A percentile compares a stretch with the other conserved stretches of the same genome.
phyloP scores from a whole-genome alignment of 2,329 filamentous ascomycete species.

The Xylariaceae sp. region DNA sequence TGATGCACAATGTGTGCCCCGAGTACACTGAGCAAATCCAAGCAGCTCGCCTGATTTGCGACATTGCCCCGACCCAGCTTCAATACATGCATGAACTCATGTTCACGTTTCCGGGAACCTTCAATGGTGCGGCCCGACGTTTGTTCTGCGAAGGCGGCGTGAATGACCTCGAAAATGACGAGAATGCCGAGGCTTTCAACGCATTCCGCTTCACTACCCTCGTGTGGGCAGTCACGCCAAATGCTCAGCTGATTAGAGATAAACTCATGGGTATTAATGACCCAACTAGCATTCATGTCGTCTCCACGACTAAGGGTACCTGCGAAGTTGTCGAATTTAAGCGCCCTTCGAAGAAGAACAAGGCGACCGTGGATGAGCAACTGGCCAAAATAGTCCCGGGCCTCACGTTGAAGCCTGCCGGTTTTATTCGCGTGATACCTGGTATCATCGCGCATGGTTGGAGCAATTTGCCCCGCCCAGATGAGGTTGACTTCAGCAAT shows the following conservation, averaged over 20 bases:
- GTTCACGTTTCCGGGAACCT: slow-evolving; percentile 62
- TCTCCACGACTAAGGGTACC: slow-evolving; percentile 46
- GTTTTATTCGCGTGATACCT: slow-evolving; percentile 40
- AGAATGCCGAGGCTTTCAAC: slow-evolving; percentile 38
- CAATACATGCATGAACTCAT: slow-evolving; percentile 50
- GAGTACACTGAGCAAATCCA: slow-evolving; percentile 68
- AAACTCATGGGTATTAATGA: slow-evolving; percentile 18
- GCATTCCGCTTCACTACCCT: slow-evolving; percentile 42
- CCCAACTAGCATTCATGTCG: slow-evolving; percentile 36
- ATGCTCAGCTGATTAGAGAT: slow-evolving; percentile 25
- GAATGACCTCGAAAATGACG: slow-evolving; percentile 29
- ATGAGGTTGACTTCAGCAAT: slow-evolving; percentile 27
- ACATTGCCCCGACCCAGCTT: slow-evolving; percentile 61
- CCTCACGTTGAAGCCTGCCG: slow-evolving; percentile 38
- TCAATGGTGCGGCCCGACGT: slow-evolving; percentile 70
- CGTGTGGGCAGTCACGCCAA: slow-evolving; percentile 22
- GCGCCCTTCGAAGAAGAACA: slow-evolving; percentile 25
- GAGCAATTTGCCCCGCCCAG: slow-evolving; percentile 36
- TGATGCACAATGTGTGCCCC: slow-evolving; percentile 78
- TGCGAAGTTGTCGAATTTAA: slow-evolving; percentile 56
- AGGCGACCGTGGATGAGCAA: slow-evolving; percentile 17
- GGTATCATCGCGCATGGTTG: slow-evolving; percentile 45
- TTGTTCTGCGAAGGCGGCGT: slow-evolving; percentile 50
- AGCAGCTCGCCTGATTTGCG: slow-evolving; percentile 61
- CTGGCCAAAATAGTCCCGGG: slow-evolving; percentile 14